These are phyloP conservation scores for Gossypium schwendimanii DNA, from an alignment of 441 rosid species.

Conservation along the genomic window DNA sequence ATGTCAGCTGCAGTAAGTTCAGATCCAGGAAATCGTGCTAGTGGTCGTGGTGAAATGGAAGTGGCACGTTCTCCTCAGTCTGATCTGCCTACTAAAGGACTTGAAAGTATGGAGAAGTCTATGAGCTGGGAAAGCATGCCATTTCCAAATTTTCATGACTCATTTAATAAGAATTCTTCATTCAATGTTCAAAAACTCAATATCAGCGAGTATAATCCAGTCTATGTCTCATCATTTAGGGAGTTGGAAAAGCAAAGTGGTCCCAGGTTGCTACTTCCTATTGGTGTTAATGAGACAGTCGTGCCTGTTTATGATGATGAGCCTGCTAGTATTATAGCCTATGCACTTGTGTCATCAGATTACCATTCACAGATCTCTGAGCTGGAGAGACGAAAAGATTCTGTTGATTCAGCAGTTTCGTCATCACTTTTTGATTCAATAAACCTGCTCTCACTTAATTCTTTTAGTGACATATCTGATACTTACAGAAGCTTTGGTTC, in stretches of 20 bases:
- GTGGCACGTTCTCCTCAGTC: slow-evolving; percentile 22
- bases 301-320: slow-evolving; percentile 61
- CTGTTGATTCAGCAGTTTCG: slow-evolving; percentile 38
- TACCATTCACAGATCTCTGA: slow-evolving; percentile 48
- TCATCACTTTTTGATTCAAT: slow-evolving; percentile 44
- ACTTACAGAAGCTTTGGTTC: slow-evolving; percentile 47
- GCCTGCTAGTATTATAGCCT: slow-evolving; percentile 56
- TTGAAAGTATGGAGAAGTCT: slow-evolving; percentile 30
- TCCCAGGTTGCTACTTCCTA: slow-evolving; percentile 49
- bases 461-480: slow-evolving; percentile 46
- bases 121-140: slow-evolving; percentile 35
- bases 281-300: slow-evolving; percentile 43
- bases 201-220: slow-evolving; percentile 42
- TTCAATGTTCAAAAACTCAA: slow-evolving; percentile 39
- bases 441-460: slow-evolving; percentile 37
- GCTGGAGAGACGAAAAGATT: slow-evolving; percentile 53
- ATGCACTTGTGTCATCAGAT: slow-evolving; percentile 49
- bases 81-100: slow-evolving; percentile 19
- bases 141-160: slow-evolving; percentile 37
- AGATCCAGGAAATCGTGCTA: slow-evolving; percentile 13
- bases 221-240: slow-evolving; percentile 37
- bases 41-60: slow-evolving; percentile 22
- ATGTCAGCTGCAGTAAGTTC: slow-evolving; percentile 23
- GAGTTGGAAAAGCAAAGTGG: slow-evolving; percentile 46
- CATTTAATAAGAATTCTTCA: slow-evolving; percentile 36